Conservation (phyloP, 1,284 basidiomycete genomes). For the Irpex sp. region DNA sequence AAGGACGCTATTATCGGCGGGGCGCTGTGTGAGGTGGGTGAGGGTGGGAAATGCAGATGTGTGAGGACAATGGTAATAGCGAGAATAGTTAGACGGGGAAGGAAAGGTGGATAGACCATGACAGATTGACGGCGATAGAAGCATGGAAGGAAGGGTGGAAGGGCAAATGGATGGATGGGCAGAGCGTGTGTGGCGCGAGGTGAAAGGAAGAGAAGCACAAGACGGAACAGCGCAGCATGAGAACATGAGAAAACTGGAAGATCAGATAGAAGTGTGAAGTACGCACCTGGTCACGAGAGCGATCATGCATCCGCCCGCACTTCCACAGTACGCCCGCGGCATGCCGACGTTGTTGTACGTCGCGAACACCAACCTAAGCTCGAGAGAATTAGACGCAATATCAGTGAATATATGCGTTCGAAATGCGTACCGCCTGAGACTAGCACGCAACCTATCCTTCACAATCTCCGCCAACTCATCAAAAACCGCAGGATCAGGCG, state of each 20-base stretch:
- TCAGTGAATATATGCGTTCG: too few species aligned
- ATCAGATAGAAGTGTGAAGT: not conserved
- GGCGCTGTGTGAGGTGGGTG: too few species aligned
- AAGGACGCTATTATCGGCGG: constrained; percentile 51
- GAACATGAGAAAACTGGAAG: constrained; percentile 27
- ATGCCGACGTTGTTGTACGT: constrained; percentile 75
- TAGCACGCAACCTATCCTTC: constrained; percentile 55
- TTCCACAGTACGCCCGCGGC: constrained; percentile 61
- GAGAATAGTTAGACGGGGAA: not conserved
- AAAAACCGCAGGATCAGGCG: constrained; percentile 57
- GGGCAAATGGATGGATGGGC: not conserved
- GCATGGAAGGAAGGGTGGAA: not conserved
- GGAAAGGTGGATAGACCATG: not conserved
- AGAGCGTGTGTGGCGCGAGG: not conserved
- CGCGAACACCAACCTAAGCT: constrained; percentile 42
- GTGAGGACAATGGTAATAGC: not conserved
- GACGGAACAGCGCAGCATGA: not conserved
- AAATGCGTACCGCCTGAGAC: constrained; percentile 43
- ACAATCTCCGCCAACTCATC: constrained; percentile 50
- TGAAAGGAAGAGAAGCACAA: not conserved
- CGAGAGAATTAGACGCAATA: too few species aligned
- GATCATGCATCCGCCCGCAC: constrained; percentile 48
- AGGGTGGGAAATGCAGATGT: too few species aligned
- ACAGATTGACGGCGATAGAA: not conserved
- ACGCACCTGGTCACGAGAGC: constrained; percentile 24